Base-by-base conservation (phyloP, 2,329 filamentous ascomycete genomes). In the Fusarium sp. region DNA sequence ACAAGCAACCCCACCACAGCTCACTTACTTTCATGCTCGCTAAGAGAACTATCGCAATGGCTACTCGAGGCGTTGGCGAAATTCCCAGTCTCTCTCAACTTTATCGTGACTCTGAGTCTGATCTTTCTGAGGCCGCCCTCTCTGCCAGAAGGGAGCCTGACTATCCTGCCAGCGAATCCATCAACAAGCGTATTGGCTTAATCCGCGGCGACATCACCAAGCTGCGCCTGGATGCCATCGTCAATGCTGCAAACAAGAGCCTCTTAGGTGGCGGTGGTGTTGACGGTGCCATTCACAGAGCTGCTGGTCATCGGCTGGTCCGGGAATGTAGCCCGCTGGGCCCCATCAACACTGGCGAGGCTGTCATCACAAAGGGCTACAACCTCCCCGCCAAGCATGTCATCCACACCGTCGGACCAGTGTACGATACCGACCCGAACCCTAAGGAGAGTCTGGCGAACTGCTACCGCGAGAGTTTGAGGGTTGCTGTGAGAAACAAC, bases 211-310 rank as follows among this genome's bases (percentile, higher is more conserved):
- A 97, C 78, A 96, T 98, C 78, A 97, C 94, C 15, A 88, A 84
- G 15, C 87, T 98, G 6, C 77, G 84, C 32, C 85, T 94, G 45
- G 92, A 94, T 75, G 91, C 91, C 67, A 96, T 97, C 71, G 94
- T 98, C 77, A 98, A 98, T 77, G 95, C 96, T 1, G 95, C 96
- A 44, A 98, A 98, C 78, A 80, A 79, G 11, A 85, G 85, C 3
- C 87, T 98, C 1, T 84, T 92, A 1, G 94, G 94, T 55, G 96
- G 96, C 53, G 93, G 94, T n/a, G 96, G 96, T 35, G 94, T 98
- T 17, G 91, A 94, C 75, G 92, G 91, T 40, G 92, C 94, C 27
- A 97, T 98, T 72, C 96, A 98, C 77, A 79, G 85, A 30, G 93
- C 91, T 40, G 95, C 96, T 1, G 96, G 96, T 0, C 86, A 81